Conservation (phyloP, 139 green algal species). For the Mesotaenium endlicherianum region DNA sequence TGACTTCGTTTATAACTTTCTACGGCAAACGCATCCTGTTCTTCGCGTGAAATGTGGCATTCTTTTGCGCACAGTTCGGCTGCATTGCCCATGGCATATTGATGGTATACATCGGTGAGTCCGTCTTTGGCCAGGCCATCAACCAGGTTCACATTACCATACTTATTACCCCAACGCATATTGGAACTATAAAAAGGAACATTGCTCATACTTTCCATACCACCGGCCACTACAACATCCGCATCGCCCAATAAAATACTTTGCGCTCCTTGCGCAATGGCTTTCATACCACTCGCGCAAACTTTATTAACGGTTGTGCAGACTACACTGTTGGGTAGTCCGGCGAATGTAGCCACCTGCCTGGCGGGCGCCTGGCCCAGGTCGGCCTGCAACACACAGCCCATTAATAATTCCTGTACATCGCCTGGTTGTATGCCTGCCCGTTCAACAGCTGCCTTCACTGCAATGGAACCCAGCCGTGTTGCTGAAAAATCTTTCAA, state of each 20-base stretch:
- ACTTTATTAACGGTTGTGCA: constrained; percentile 90
- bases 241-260: no score
- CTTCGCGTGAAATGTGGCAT: constrained; percentile 61
- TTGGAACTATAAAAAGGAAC: constrained; percentile 70
- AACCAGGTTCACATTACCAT: constrained; percentile 62
- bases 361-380: constrained; percentile 79
- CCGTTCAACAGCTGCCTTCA: no score
- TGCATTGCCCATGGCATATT: constrained; percentile 85
- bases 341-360: constrained; percentile 78
- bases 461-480: no score
- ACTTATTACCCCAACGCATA: constrained; percentile 56
- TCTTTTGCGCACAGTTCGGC: constrained; percentile 72
- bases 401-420: constrained; percentile 78
- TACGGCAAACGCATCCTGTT: constrained; percentile 21
- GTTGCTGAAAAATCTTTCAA: no score
- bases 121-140: constrained; percentile 63
- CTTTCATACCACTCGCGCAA: constrained; percentile 81
- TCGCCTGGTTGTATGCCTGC: constrained; percentile 45
- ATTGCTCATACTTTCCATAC: constrained; percentile 86
- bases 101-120: constrained; percentile 74
- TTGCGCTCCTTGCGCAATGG: no score
- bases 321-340: constrained; percentile 63
- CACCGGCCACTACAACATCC: constrained; percentile 70
- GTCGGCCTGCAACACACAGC: constrained; percentile 76
- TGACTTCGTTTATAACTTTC: background rate